Percentiles rank a stretch among this genome's conserved stretches.
phyloP scores from a whole-genome alignment of 2,329 filamentous ascomycete species.

The Camillea tinctor region DNA sequence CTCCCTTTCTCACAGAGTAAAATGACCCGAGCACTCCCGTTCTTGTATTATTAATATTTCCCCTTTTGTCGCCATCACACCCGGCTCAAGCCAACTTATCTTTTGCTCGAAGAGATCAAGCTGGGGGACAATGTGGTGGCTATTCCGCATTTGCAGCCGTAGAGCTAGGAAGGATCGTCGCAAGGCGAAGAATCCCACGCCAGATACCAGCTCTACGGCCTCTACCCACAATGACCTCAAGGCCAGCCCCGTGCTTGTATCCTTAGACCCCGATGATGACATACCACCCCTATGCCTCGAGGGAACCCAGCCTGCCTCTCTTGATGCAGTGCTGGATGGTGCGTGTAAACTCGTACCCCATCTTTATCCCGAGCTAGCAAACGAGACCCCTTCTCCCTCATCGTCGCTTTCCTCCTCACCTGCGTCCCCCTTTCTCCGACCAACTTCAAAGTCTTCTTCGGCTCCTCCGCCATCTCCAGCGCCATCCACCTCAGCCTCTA shows the following conservation, averaged over 20 bases:
- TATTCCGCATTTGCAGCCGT: not conserved
- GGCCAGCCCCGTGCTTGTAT: not conserved
- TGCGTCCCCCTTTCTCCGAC: not conserved
- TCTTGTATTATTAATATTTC: not conserved
- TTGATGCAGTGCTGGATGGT: not conserved
- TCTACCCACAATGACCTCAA: not conserved
- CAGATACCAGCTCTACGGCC: not conserved
- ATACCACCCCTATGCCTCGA: not conserved
- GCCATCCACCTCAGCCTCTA: not conserved
- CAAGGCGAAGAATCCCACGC: not conserved
- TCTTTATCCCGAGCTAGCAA: not conserved
- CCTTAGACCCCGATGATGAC: not conserved
- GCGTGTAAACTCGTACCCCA: not conserved
- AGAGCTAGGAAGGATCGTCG: not conserved
- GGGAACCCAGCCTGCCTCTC: not conserved
- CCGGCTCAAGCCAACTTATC: not conserved
- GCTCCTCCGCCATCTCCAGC: not conserved
- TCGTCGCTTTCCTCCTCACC: not conserved
- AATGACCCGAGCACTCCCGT: not conserved
- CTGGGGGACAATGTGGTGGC: not conserved
- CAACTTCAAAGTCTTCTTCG: not conserved
- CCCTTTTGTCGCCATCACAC: not conserved
- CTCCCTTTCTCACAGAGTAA: not conserved
- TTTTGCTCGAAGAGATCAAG: not conserved
- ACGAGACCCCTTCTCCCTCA: not conserved